Evolutionary conservation across 2,329 filamentous ascomycete species (phyloP).

Genomic region (Aspergillus fischeri): DNA sequence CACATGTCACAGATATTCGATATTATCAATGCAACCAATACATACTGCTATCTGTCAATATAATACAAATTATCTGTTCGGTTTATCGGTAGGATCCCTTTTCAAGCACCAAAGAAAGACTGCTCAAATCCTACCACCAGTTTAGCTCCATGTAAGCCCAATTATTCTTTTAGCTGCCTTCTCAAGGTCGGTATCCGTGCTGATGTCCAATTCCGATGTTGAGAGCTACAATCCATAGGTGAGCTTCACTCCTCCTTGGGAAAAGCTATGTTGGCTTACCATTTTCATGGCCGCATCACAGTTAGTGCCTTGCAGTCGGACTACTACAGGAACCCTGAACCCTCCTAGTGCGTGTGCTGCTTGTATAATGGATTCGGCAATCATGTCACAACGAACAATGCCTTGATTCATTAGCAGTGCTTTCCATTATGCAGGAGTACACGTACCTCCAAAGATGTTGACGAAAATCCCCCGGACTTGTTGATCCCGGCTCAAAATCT

Average conservation of each 20-base stretch:
- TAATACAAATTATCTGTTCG: too few relatives aligned
- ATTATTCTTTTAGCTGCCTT: slow-evolving; percentile 17
- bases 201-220: slow-evolving; percentile 3
- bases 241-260: background rate
- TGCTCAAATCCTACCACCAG: background rate
- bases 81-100: too few relatives aligned
- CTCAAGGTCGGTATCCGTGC: slow-evolving; percentile 8
- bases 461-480: slow-evolving; percentile 45
- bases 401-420: slow-evolving; percentile 27
- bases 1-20: background rate
- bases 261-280: slow-evolving; percentile 23
- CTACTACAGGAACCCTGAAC: slow-evolving; percentile 43
- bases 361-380: slow-evolving; percentile 47
- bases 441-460: slow-evolving; percentile 48
- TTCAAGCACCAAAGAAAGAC: too few relatives aligned
- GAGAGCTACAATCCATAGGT: background rate
- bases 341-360: slow-evolving; percentile 37
- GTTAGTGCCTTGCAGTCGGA: slow-evolving; percentile 48
- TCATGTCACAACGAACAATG: slow-evolving; percentile 50
- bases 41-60: background rate
- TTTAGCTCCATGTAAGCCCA: slow-evolving; percentile 1
- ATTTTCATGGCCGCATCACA: slow-evolving; percentile 39
- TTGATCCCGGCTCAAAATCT: slow-evolving; percentile 21
- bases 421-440: background rate
- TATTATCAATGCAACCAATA: background rate